phyloP scores from a whole-genome alignment of 1,284 basidiomycete species.

The Austroboletus novae-zelandiae region DNA sequence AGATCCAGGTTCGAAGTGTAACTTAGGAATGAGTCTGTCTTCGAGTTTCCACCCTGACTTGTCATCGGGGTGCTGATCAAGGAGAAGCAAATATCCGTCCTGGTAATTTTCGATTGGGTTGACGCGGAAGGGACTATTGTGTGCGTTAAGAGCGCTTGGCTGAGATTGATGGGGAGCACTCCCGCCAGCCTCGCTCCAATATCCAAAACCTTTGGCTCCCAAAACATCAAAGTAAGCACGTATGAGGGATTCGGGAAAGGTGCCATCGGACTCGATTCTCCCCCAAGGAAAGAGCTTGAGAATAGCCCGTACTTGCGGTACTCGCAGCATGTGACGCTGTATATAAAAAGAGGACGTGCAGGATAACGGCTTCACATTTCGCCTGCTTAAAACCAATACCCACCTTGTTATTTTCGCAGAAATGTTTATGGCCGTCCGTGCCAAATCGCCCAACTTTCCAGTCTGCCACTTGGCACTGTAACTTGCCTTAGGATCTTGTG shows the following conservation, averaged over 20 bases:
- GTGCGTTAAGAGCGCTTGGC: constrained; percentile 9
- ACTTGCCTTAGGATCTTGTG: neutral
- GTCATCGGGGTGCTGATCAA: constrained; percentile 30
- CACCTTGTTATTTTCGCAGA: constrained; percentile 38
- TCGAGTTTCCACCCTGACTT: constrained; percentile 40
- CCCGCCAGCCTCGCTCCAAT: constrained; percentile 38
- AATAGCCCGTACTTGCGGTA: constrained; percentile 30
- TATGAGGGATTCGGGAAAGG: constrained; percentile 33
- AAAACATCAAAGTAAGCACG: constrained; percentile 40
- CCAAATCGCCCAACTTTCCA: constrained; percentile 32
- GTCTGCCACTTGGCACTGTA: constrained; percentile 30
- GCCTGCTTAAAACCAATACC: constrained; percentile 1
- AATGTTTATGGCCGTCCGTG: constrained; percentile 32
- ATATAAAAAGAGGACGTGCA: neutral
- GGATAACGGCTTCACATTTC: neutral
- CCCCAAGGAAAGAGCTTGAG: constrained; percentile 40
- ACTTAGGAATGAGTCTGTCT: constrained; percentile 33
- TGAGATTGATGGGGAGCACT: constrained; percentile 30
- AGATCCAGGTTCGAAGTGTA: constrained; percentile 27
- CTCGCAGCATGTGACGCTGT: constrained; percentile 38
- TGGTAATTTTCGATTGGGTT: constrained; percentile 21
- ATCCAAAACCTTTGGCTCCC: constrained; percentile 37
- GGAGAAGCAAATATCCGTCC: constrained; percentile 35
- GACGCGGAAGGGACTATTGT: constrained; percentile 3
- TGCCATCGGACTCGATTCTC: constrained; percentile 39